Base-by-base conservation (phyloP, 495 filamentous ascomycete genomes). In the Clavariopsis aquatica region DNA sequence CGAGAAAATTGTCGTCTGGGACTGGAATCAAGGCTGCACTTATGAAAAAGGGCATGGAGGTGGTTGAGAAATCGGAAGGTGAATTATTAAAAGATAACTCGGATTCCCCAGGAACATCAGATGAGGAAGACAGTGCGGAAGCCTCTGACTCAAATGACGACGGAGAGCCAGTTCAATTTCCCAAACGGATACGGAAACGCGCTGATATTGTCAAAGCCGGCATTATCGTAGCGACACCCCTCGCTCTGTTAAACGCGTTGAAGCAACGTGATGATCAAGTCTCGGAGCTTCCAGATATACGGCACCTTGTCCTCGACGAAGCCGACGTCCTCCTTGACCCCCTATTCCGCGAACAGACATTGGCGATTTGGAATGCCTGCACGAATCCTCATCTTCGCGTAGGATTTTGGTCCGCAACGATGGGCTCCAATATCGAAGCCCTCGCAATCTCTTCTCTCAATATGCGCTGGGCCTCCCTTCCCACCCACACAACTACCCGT, bases 331-430 rank as follows among this genome's bases (percentile, higher is more conserved):
- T 98, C 13, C 83, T 98, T 15, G 94, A 99, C 64, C 86, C 89
- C 13, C 79, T 96, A 13, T 98, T 98, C 78, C 83, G 89, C 29
- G 87, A 93, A 26, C 95, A 98, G 71, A 98, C 92, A 0, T 78
- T 96, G 23, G 83, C 82, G 31, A 90, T 97, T 69, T 98, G 93
- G 94, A 80, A 83, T 22, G 81, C 88, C 19, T 92, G 90, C 75
- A 82, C 80, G 8, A 82, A 87, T 64, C 78, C 84, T 1, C 74
- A 80, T 20, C 80, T 98, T 10, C 81, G 87, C 6, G 83, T 91
- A 1, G 88, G 86, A 51, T 84, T 96, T 53, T 99, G 93, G 90
- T 97, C 93, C 20, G 94, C 95, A 9, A 98, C 94, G 2, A 98
- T 98, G 87, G 90, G 88, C 19, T 96, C 94, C 19, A 92, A 87